phyloP scores from a whole-genome alignment of 2,329 filamentous ascomycete species.

The Paecilomyces sp. region DNA sequence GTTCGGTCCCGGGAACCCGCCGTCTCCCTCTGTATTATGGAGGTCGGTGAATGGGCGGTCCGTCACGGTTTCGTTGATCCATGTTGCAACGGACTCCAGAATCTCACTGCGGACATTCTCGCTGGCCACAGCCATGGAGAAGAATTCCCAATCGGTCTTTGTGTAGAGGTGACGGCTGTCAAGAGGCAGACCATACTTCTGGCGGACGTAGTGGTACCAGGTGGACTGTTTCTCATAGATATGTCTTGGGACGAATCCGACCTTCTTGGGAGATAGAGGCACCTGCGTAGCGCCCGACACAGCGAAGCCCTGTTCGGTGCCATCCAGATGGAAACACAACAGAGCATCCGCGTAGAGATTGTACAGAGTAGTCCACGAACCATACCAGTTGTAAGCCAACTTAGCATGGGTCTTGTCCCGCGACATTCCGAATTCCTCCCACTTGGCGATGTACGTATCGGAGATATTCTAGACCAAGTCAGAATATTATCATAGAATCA shows the following conservation, averaged over 20 bases:
- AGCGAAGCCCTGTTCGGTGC: slow-evolving; percentile 23
- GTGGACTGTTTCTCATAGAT: slow-evolving; percentile 73
- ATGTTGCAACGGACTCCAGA: slow-evolving; percentile 64
- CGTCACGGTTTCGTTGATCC: slow-evolving; percentile 77
- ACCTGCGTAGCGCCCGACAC: slow-evolving; percentile 15
- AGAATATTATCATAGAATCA: slow-evolving; percentile 1
- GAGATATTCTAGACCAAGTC: slow-evolving; percentile 44
- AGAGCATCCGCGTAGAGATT: slow-evolving; percentile 75
- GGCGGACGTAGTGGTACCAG: slow-evolving; percentile 73
- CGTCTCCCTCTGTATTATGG: slow-evolving; percentile 71
- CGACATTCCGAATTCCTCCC: slow-evolving; percentile 65
- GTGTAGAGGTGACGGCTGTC: slow-evolving; percentile 78
- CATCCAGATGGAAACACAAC: slow-evolving; percentile 67
- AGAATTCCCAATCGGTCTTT: slow-evolving; percentile 89
- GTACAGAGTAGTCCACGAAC: slow-evolving; percentile 79
- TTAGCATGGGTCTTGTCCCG: slow-evolving; percentile 64
- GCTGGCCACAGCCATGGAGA: slow-evolving; percentile 71
- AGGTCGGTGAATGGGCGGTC: slow-evolving; percentile 74
- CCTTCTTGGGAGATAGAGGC: slow-evolving; percentile 22
- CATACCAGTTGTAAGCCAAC: slow-evolving; percentile 71
- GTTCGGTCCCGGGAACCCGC: slow-evolving; percentile 64
- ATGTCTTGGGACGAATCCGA: slow-evolving; percentile 62
- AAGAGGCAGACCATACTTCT: slow-evolving; percentile 74
- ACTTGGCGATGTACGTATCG: slow-evolving; percentile 62
- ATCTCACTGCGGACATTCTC: slow-evolving; percentile 63